Evolutionary conservation across 345 rosid genomes (phyloP).

Genomic region (Tarenaya hassleriana): DNA sequence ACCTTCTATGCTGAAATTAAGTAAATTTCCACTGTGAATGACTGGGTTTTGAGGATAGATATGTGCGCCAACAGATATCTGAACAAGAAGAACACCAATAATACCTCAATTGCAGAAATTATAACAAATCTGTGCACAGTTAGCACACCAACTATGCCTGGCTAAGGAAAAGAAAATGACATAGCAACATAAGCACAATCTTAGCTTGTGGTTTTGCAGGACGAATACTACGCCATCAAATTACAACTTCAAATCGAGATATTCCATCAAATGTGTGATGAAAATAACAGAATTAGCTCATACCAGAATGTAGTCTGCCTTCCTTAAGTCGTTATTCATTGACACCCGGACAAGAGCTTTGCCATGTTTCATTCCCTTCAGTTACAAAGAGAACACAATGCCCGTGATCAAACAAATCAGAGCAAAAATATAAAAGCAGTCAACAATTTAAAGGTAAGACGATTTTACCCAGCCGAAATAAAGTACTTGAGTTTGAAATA

Average conservation of each 20-base stretch:
- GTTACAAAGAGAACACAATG: slow-evolving; percentile 23
- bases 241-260: not conserved
- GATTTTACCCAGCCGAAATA: slow-evolving; percentile 1
- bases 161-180: too few species aligned
- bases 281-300: slow-evolving; percentile 7
- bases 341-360: slow-evolving; percentile 73
- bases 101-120: slow-evolving; percentile 12
- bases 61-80: slow-evolving; percentile 87
- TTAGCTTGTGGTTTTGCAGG: too few species aligned
- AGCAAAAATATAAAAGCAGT: not conserved
- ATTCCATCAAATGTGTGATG: not conserved
- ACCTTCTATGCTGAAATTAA: slow-evolving; percentile 67
- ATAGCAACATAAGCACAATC: too few species aligned
- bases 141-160: too few species aligned
- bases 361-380: slow-evolving; percentile 63
- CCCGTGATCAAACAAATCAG: slow-evolving; percentile 14
- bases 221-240: not conserved
- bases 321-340: slow-evolving; percentile 35
- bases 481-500: not conserved
- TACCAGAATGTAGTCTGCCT: slow-evolving; percentile 82
- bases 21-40: slow-evolving; percentile 43
- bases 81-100: slow-evolving; percentile 22
- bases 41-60: slow-evolving; percentile 67
- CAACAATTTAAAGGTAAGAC: too few species aligned
- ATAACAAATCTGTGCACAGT: not conserved